A percentile compares a stretch with the other conserved stretches of the same genome.
Evolutionary conservation across 768 basidiomycete species (phyloP).

Genomic region (Epithele typhae): DNA sequence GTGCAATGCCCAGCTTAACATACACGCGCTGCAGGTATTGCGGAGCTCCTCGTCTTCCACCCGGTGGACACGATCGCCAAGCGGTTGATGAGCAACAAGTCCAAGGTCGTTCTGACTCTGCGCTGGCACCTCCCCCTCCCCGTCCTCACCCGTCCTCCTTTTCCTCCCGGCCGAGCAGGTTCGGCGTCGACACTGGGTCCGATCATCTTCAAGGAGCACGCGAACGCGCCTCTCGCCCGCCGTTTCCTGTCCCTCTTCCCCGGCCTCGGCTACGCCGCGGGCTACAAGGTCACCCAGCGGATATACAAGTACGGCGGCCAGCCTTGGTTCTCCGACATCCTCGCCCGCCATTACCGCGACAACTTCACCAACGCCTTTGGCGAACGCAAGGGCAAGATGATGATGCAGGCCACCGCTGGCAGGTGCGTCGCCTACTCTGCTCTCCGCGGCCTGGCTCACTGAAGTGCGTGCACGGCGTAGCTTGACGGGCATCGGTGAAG

Average conservation of each 20-base stretch:
- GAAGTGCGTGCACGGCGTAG: constrained; percentile 29
- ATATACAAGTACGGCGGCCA: constrained; percentile 99
- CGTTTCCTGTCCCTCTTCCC: constrained; percentile 95
- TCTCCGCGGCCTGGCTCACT: neutral
- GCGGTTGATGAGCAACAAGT: constrained; percentile 96
- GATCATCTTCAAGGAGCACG: constrained; percentile 87
- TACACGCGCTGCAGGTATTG: constrained; percentile 57
- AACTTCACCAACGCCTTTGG: constrained; percentile 82
- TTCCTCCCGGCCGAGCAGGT: constrained; percentile 40
- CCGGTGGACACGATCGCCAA: constrained; percentile 98
- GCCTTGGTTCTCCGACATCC: constrained; percentile 94
- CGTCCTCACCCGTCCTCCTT: neutral
- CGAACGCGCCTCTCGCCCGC: constrained; percentile 56
- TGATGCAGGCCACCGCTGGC: constrained; percentile 94
- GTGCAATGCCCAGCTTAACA: neutral
- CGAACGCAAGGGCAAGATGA: constrained; percentile 91
- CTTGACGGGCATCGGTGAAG: constrained; percentile 87
- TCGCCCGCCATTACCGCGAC: constrained; percentile 78
- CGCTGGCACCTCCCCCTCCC: neutral
- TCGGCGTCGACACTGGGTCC: constrained; percentile 57
- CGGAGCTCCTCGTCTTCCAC: constrained; percentile 93
- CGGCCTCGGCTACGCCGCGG: constrained; percentile 95
- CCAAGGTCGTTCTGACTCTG: constrained; percentile 45
- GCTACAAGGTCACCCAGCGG: constrained; percentile 93
- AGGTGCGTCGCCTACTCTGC: too few species aligned